phyloP scores from a whole-genome alignment of 2,329 filamentous ascomycete species.

The Triangularia verruculosa region DNA sequence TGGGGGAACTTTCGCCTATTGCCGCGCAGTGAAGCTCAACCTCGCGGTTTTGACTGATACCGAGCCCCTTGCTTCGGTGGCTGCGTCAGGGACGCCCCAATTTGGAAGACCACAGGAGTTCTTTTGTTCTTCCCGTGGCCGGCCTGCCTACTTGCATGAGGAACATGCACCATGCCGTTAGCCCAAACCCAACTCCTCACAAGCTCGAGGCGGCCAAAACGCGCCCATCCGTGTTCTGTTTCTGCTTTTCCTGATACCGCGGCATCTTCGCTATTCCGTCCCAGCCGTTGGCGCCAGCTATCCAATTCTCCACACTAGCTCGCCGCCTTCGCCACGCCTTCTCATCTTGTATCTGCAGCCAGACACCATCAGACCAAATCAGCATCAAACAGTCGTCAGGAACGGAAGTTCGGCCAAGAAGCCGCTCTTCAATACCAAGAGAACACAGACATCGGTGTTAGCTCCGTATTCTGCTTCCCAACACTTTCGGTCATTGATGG shows the following conservation, averaged over 20 bases:
- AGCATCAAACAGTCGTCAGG: not conserved
- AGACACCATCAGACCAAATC: not conserved
- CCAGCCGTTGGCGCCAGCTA: slow-evolving; percentile 1
- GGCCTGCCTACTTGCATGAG: not conserved
- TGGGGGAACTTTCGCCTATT: not conserved
- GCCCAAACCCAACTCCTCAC: not conserved
- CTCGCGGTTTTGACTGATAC: not conserved
- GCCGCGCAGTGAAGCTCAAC: not conserved
- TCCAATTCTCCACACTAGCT: slow-evolving; percentile 3
- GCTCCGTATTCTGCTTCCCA: not conserved
- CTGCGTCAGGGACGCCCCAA: not conserved
- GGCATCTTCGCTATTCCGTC: slow-evolving; percentile 1
- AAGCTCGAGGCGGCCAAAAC: not conserved
- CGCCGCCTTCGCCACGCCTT: slow-evolving; percentile 1
- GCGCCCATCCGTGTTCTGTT: not conserved
- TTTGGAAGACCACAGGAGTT: not conserved
- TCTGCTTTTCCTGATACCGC: not conserved
- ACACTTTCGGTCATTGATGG: not conserved
- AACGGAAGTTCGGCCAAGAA: not conserved
- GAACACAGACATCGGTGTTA: not conserved
- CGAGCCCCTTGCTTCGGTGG: not conserved
- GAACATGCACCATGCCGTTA: not conserved
- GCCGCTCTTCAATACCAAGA: slow-evolving; percentile 8
- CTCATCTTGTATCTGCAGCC: slow-evolving; percentile 7
- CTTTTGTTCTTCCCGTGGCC: not conserved